Percentiles rank a stretch among this genome's conserved stretches.
phyloP scores from a whole-genome alignment of 768 basidiomycete species.

The Pisolithus albus region DNA sequence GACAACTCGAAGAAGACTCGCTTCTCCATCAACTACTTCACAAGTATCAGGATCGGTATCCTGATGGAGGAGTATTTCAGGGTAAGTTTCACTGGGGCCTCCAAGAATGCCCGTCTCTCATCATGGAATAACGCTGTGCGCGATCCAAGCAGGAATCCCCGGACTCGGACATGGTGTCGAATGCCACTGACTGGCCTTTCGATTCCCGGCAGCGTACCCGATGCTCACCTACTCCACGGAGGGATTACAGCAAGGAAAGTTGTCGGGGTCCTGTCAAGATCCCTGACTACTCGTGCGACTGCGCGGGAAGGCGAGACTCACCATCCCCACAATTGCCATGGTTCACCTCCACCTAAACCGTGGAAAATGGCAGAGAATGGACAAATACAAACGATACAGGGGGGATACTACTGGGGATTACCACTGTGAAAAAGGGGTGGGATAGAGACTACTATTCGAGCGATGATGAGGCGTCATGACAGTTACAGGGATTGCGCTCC shows the following conservation, averaged over 20 bases:
- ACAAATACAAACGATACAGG: conserved; percentile 14
- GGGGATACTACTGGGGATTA: conserved; percentile 19
- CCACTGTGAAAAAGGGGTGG: conserved; percentile 7
- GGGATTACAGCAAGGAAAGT: conserved; percentile 9
- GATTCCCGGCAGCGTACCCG: conserved; percentile 21
- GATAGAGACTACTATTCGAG: conserved; percentile 7
- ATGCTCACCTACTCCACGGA: conserved; percentile 29
- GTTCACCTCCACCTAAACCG: conserved; percentile 9
- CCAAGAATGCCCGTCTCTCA: conserved; percentile 80
- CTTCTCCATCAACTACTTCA: conserved; percentile 97
- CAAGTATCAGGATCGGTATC: conserved; percentile 83
- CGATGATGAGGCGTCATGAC: conserved; percentile 17
- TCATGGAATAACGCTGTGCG: conserved; percentile 90
- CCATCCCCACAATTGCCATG: background rate
- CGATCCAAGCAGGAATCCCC: conserved; percentile 66
- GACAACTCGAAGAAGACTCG: conserved; percentile 96
- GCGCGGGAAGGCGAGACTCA: conserved; percentile 9
- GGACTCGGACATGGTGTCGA: conserved; percentile 33
- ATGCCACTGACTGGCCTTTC: conserved; percentile 32
- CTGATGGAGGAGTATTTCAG: conserved; percentile 94
- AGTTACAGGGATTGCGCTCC: conserved; percentile 16
- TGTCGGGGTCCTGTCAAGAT: conserved; percentile 15
- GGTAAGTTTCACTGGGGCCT: conserved; percentile 37
- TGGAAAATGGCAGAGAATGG: conserved; percentile 9
- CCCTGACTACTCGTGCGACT: conserved; percentile 25